phyloP scores from a whole-genome alignment of 495 filamentous ascomycete species.

The Penicillium argentinense region DNA sequence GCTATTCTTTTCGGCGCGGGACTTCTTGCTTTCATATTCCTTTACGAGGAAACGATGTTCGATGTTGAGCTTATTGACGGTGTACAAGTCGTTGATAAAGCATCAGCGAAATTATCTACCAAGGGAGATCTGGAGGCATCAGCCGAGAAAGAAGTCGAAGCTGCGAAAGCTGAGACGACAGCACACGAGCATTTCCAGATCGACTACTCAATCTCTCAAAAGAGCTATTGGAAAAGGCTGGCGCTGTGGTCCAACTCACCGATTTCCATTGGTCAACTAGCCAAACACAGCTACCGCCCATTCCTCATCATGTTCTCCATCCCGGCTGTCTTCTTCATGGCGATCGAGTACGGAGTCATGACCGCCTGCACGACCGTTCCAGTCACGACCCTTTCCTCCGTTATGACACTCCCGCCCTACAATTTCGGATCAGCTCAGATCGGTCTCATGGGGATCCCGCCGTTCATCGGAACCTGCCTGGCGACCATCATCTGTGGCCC shows the following conservation, averaged over 20 bases:
- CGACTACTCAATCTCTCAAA: constrained; percentile 19
- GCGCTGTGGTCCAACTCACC: constrained; percentile 18
- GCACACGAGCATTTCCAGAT: constrained; percentile 2
- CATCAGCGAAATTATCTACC: not conserved
- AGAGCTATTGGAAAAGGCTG: constrained; percentile 18
- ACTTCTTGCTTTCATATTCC: constrained; percentile 13
- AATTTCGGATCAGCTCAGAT: constrained; percentile 37
- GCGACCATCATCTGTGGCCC: constrained; percentile 33
- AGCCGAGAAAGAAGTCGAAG: not conserved
- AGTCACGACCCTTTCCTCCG: constrained; percentile 27
- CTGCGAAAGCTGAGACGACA: not conserved
- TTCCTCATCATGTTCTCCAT: constrained; percentile 25
- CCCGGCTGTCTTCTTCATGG: constrained; percentile 37
- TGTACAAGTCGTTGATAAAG: constrained; percentile 5
- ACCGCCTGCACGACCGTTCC: constrained; percentile 33
- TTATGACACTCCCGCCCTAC: constrained; percentile 37
- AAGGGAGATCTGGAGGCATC: constrained; percentile 9
- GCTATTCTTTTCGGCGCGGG: constrained; percentile 40
- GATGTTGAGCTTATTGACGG: constrained; percentile 6
- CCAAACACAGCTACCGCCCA: constrained; percentile 27
- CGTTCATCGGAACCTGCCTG: constrained; percentile 35
- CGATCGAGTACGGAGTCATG: constrained; percentile 33
- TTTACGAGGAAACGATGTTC: constrained; percentile 24
- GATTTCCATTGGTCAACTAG: constrained; percentile 14
- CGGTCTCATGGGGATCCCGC: constrained; percentile 36